Evolutionary conservation across 2,329 filamentous ascomycete species (phyloP).

Genomic region (Fusarium proliferatum): DNA sequence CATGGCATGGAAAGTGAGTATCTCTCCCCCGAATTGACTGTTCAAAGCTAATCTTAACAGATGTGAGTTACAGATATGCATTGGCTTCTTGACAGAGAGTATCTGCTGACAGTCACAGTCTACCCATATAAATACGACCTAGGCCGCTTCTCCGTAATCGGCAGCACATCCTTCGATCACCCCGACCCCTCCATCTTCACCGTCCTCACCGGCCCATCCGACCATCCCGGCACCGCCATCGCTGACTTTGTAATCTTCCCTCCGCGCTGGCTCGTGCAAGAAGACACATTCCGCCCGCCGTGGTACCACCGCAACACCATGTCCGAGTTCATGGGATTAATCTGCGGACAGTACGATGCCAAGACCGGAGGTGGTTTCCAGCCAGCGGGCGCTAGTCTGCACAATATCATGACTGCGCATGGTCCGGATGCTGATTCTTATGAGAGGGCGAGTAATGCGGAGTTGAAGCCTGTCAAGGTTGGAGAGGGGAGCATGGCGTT

Average conservation of each 20-base stretch:
- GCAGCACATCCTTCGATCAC: slow-evolving; percentile 73
- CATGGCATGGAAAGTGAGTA: slow-evolving; percentile 84
- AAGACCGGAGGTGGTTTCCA: slow-evolving; percentile 68
- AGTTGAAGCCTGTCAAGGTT: slow-evolving; percentile 67
- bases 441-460: slow-evolving; percentile 65
- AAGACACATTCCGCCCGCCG: slow-evolving; percentile 77
- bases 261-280: slow-evolving; percentile 75
- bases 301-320: slow-evolving; percentile 80
- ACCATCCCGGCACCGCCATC: slow-evolving; percentile 70
- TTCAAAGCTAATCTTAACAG: slow-evolving; percentile 7
- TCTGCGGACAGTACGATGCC: slow-evolving; percentile 69
- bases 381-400: slow-evolving; percentile 68
- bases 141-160: slow-evolving; percentile 79
- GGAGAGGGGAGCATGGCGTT: slow-evolving; percentile 73
- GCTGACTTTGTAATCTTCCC: slow-evolving; percentile 81
- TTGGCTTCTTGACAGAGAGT: fast-evolving
- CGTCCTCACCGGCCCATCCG: slow-evolving; percentile 72
- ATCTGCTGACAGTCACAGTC: slow-evolving; percentile 13
- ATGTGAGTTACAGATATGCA: slow-evolving; percentile 6
- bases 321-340: slow-evolving; percentile 73
- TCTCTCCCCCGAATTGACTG: fast-evolving
- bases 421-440: slow-evolving; percentile 68
- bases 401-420: slow-evolving; percentile 78
- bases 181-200: slow-evolving; percentile 84
- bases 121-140: slow-evolving; percentile 85